Conservation (phyloP, 441 rosid species). For the Raphanus hybrid region DNA sequence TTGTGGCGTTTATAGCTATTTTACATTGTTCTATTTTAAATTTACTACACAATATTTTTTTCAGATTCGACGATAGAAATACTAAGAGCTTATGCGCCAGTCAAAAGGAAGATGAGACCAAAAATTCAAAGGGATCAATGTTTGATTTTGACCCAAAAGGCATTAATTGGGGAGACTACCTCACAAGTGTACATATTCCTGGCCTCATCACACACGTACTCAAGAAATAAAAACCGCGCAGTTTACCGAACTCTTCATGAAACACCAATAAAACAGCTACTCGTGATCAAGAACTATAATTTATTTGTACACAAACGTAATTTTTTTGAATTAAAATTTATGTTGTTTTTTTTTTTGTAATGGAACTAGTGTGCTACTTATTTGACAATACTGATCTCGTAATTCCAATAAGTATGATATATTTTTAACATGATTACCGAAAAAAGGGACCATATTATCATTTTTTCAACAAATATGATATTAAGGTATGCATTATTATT, state of each 20-base stretch:
- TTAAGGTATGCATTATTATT: no score
- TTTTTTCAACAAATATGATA: no score
- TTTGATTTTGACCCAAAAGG: conserved; percentile 51
- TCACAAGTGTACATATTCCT: conserved; percentile 41
- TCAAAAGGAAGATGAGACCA: conserved; percentile 10
- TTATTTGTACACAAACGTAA: background rate
- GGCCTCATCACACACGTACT: conserved; percentile 38
- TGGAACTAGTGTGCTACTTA: background rate
- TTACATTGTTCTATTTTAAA: background rate
- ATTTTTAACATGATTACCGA: no score
- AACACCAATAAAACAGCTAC: background rate
- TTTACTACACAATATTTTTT: background rate
- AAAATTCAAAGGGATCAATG: conserved; percentile 9
- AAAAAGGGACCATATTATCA: no score
- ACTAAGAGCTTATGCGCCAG: conserved; percentile 39
- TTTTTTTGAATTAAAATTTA: background rate
- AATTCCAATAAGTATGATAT: no score
- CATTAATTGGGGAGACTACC: conserved; percentile 55
- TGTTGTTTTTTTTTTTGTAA: background rate
- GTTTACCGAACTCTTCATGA: background rate
- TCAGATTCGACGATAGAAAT: conserved; percentile 38
- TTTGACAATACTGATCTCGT: background rate
- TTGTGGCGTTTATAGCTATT: background rate
- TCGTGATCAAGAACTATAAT: background rate
- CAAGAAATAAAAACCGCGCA: conserved; percentile 17